Evolutionary conservation across 768 basidiomycete species (phyloP).

Genomic region (Suillus clintonianus): DNA sequence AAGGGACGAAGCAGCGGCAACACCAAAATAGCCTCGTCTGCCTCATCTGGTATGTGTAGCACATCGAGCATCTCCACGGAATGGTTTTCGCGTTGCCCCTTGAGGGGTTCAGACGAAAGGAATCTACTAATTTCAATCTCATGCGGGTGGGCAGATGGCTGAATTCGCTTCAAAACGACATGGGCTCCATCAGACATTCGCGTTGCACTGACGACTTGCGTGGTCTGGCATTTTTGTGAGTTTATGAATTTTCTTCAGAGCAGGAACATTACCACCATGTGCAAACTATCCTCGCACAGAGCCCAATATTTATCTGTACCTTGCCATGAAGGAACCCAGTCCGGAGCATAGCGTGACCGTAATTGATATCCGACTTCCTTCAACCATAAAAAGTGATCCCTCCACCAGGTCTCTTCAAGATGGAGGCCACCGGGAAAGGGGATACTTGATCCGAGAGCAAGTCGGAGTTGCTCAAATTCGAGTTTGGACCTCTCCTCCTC

Average conservation of each 20-base stretch:
- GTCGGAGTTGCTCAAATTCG: too few relatives aligned
- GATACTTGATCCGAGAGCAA: too few relatives aligned
- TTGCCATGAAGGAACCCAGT: constrained; percentile 38
- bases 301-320: not conserved
- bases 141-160: constrained; percentile 8
- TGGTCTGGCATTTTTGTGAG: constrained; percentile 7
- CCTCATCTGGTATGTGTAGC: constrained; percentile 3
- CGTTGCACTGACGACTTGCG: constrained; percentile 21
- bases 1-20: constrained; percentile 29
- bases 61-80: constrained; percentile 21
- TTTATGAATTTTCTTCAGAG: constrained; percentile 22
- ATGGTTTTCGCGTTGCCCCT: constrained; percentile 14
- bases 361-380: constrained; percentile 27
- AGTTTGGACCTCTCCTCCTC: too few relatives aligned
- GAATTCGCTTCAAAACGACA: constrained; percentile 30
- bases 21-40: constrained; percentile 18
- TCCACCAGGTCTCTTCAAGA: constrained; percentile 3
- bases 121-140: constrained; percentile 17
- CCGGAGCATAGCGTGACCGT: constrained; percentile 31
- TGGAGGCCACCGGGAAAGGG: too few relatives aligned
- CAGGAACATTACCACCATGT: constrained; percentile 18
- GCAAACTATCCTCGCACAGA: too few relatives aligned
- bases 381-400: constrained; percentile 30
- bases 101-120: constrained; percentile 9
- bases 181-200: constrained; percentile 21